Base-by-base conservation (phyloP, 805 yeast species). In the Groenewaldozyma tartarivorans region DNA sequence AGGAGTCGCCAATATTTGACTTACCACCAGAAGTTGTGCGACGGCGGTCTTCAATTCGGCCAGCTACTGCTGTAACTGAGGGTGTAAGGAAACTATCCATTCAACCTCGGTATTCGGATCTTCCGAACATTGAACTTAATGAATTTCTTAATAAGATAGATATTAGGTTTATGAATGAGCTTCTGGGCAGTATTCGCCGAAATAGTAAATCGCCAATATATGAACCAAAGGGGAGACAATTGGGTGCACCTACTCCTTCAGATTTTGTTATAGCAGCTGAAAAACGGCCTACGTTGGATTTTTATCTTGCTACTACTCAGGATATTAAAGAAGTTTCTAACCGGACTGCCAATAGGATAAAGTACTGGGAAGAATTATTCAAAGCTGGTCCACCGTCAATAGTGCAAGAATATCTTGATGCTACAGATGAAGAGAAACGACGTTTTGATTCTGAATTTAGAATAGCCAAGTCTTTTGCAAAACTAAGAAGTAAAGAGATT, bases 301-400 rank as follows among this genome's bases (percentile, higher is more conserved):
- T 76, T 48, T 69, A 67, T 47, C 72, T 73, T 24, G 73, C 75
- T 45, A 71, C 78, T 41, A 68, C 75, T 47, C 64, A 67, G 31
- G 81, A 77, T 46, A 55, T 78, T 40, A 56, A 62, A n/a, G 68
- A 70, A 39, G 61, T 74, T 33, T 72, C 72, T 39, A 59, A 60
- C n/a, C 72, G 70, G 18, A 67, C 69, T 3, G 48, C 50, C 18
- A 64, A 58, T 11, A 24, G 29, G 11, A 24, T 24, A 24, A 24
- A 13, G 11, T 24, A 9, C 13, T 9, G 7, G 7, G 11, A 24
- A 24, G 29, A 24, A 24, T 9, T 9, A 13, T 24, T 24, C 7
- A 24, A 13, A 9, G 29, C 7, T 7, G 69, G 71, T 33, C 74
- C 71, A 39, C 77, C 81, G 0, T 57, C 60, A 5, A 50, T 77